Evolutionary conservation across 441 rosid genomes (phyloP).

Genomic region (Gossypium trilobum): DNA sequence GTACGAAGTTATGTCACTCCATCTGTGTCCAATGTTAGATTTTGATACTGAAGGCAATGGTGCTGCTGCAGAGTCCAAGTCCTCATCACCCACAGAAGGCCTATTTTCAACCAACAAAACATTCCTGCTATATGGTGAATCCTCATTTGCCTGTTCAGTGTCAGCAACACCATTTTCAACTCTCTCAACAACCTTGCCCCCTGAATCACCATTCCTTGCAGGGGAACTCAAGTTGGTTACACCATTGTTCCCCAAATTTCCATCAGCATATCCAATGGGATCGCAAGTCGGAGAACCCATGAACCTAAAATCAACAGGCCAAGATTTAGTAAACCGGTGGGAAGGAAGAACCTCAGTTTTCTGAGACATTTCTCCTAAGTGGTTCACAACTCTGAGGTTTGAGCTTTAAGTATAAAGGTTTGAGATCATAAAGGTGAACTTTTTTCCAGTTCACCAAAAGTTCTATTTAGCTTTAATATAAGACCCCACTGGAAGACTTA

Average conservation of each 20-base stretch:
- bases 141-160: constrained; percentile 36
- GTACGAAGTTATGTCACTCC: constrained; percentile 72
- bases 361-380: constrained; percentile 40
- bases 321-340: constrained; percentile 55
- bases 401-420: constrained; percentile 24
- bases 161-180: constrained; percentile 28
- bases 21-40: constrained; percentile 48
- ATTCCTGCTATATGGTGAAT: constrained; percentile 66
- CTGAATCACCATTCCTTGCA: constrained; percentile 32
- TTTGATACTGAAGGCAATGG: constrained; percentile 42
- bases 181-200: constrained; percentile 28
- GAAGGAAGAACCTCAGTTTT: constrained; percentile 40
- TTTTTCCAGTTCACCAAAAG: constrained; percentile 33
- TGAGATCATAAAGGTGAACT: constrained; percentile 29
- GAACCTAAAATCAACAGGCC: constrained; percentile 59
- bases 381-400: constrained; percentile 28
- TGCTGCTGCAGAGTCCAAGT: constrained; percentile 32
- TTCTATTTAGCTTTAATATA: constrained; percentile 35
- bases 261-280: constrained; percentile 24
- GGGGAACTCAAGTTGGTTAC: constrained; percentile 25
- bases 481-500: constrained; percentile 53
- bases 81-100: constrained; percentile 40
- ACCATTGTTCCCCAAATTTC: constrained; percentile 19
- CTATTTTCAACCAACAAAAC: constrained; percentile 34
- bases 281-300: constrained; percentile 42